Base-by-base conservation (phyloP, 805 yeast species). In the Naumovozyma castellii region DNA sequence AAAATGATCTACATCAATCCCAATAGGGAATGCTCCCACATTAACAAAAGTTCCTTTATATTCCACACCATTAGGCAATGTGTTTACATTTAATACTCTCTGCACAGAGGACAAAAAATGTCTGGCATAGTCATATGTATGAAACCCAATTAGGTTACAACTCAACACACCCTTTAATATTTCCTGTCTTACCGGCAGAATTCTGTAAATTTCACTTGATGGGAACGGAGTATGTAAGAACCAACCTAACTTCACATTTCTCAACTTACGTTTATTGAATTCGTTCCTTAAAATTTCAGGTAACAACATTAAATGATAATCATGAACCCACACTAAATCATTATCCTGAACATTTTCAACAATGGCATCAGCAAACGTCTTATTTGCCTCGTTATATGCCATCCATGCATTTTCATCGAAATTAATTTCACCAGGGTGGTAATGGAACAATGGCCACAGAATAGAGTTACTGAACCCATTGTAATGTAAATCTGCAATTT, bases 221-320 rank as follows among this genome's bases (percentile, higher is more conserved):
- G 99, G 99, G 75, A 92, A 92, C 1, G 99, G 98, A 0, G 97
- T 94, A 59, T 92, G 99, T 47, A 92, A 67, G 64, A 92, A 92
- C 67, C 87, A 94, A 1, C 98, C 99, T 30, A 92, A 68, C 49
- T 82, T 75, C 34, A 88, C 78, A 51, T 80, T 76, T 35, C 66
- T 59, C 20, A 69, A 57, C 14, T 62, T 61, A 43, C 65, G 64
- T 36, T 66, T 56, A 20, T 59, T 64, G 40, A 86, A 67, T 44
- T 73, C 76, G 38, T 73, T 72, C 40, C 95, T 70, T 39, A 92
- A 65, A 82, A 92, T 76, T 46, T 83, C 84, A 0, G 99, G 99
- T 37, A 92, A 71, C 18, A 92, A 65, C 99, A 92, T 92, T 54
- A 92, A 69, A 62, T 92, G 98, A 63, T 92, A 92, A 63, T 92